Evolutionary conservation across 2,329 filamentous ascomycete genomes (phyloP), one percentile per base, ranked within the genome.

Genomic region (Scedosporium dehoogii): DNA sequence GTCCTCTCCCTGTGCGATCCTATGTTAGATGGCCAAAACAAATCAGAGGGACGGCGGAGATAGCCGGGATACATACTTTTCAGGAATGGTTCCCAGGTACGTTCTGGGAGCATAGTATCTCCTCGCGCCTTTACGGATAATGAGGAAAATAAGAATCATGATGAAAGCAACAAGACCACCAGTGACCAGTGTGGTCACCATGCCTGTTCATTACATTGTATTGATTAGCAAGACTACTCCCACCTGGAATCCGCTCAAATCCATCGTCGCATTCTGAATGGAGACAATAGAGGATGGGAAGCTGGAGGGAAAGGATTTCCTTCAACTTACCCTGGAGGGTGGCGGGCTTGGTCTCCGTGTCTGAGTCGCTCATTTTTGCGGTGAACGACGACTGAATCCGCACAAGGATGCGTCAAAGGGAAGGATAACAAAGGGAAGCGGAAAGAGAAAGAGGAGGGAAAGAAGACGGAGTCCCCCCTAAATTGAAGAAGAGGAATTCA

Each of bases 51-150:
- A 59, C 6, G n/a, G 14, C 16, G 57, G 14, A 7, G 23, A 33
- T 41, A n/a, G 3, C 25, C 18, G 10, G 7, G 14, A 16, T 3
- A 66, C 69, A 61, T 64, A 78, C 77, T 67, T 76, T 62, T 76
- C 72, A 38, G 74, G 74, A 46, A 81, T 66, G 64, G 72, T 79
- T 56, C 79, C 79, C 6, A 81, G 68, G 63, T 81, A 81, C 3
- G 79, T 80, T 68, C 79, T 73, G 3, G 79, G 79, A 3, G 78
- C 79, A 72, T 81, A 81, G 70, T 71, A 81, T 56, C 79, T 76
- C 46, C 73, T 72, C 60, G 80, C 73, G 64, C 72, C 79, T 67
- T 69, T 76, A 21, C 79, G 74, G 46, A 81, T 68, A 63, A 77
- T 56, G 62, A 81, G 66, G 71, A 81, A 81, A 66, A 80, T 70